phyloP scores from a whole-genome alignment of 1,284 basidiomycete species.

The Porogramme epimiltina region DNA sequence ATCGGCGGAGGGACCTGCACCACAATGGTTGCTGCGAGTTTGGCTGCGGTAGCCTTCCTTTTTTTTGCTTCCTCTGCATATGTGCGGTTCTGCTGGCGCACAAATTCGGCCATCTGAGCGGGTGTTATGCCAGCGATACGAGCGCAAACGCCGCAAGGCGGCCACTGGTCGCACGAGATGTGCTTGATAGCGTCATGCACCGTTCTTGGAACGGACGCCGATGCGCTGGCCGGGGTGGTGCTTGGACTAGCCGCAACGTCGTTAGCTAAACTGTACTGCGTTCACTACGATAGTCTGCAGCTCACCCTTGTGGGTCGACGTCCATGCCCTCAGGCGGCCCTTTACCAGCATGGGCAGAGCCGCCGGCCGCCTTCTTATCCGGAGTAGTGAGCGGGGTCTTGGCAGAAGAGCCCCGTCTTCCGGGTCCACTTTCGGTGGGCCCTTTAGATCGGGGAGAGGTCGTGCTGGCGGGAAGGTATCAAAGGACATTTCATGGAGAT shows the following conservation, averaged over 20 bases:
- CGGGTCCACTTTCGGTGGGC: neutral
- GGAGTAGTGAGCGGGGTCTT: neutral
- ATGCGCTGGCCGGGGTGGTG: neutral
- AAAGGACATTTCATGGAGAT: too few relatives aligned
- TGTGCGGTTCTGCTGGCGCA: neutral
- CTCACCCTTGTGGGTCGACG: conserved; percentile 2
- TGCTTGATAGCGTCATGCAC: conserved; percentile 1
- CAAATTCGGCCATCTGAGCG: neutral
- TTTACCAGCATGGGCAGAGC: neutral
- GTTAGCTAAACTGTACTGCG: neutral
- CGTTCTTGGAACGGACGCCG: neutral
- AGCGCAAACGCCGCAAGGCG: conserved; percentile 12
- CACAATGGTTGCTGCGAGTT: neutral
- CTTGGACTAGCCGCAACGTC: neutral
- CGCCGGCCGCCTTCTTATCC: neutral
- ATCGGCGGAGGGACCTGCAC: neutral
- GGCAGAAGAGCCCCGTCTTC: neutral
- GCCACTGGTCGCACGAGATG: conserved; percentile 13
- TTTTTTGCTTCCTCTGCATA: neutral
- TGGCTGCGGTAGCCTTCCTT: neutral
- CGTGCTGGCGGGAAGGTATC: neutral
- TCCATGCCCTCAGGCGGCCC: conserved; percentile 1
- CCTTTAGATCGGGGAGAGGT: neutral
- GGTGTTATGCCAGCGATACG: conserved; percentile 3
- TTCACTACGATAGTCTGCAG: neutral